Conservation (phyloP, 306 rosid genomes). For the Castanea mollissima region DNA sequence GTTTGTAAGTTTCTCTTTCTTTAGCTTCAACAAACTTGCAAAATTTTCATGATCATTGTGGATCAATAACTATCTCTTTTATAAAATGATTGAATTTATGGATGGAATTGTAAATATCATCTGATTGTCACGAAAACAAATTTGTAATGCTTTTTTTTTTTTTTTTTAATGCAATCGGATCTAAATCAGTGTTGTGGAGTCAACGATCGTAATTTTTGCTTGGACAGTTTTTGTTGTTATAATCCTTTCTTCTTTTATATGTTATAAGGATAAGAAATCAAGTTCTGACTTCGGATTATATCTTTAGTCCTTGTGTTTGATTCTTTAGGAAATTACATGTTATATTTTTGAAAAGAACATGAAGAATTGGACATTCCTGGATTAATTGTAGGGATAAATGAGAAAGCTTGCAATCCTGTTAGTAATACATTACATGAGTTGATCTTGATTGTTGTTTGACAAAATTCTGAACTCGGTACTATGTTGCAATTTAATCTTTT, state of each 20-base stretch:
- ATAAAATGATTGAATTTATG: no score
- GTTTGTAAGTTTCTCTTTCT: conserved; percentile 63
- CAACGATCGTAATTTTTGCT: background rate
- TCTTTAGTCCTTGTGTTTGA: background rate
- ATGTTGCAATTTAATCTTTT: background rate
- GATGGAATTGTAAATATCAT: no score
- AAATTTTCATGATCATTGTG: no score
- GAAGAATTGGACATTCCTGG: background rate
- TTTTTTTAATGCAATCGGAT: background rate
- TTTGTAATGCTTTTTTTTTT: background rate
- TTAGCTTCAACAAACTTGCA: no score
- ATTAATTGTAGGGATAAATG: background rate
- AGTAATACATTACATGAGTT: background rate
- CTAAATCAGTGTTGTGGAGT: background rate
- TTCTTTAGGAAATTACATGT: background rate
- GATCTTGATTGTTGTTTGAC: background rate
- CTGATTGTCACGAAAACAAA: no score
- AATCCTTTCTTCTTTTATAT: background rate
- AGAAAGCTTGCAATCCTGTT: background rate
- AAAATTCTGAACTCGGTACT: background rate
- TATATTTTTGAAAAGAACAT: background rate
- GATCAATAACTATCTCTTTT: no score
- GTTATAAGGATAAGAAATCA: background rate
- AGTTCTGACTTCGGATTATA: background rate
- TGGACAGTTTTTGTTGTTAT: background rate